A percentile compares a stretch with the other conserved stretches of the same genome.
These are phyloP conservation scores for Blastobotrys ciferrii DNA, from an alignment of 1,139 yeast species.

Conservation along the genomic window DNA sequence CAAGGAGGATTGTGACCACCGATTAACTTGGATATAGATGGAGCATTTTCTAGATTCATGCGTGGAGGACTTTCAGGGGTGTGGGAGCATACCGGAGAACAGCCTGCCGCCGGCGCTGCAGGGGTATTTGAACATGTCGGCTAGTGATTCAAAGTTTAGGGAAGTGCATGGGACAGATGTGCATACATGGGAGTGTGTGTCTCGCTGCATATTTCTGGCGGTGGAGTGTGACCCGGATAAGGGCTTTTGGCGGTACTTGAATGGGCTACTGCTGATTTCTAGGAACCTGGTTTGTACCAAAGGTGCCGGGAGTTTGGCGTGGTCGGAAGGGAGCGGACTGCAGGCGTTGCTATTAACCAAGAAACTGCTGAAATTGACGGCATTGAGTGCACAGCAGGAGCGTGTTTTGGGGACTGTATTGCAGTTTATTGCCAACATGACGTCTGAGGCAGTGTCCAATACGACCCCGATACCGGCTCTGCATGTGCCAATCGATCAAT, in stretches of 20 bases:
- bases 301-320: conserved; percentile 21
- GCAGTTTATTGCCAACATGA: conserved; percentile 26
- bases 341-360: conserved; percentile 1
- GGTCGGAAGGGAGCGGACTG: conserved; percentile 17
- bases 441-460: conserved; percentile 7
- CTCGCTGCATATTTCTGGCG: conserved; percentile 1
- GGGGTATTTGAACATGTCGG: neutral
- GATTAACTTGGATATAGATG: too few species aligned
- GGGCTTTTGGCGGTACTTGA: conserved; percentile 19
- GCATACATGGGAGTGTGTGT: conserved; percentile 11
- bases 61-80: neutral
- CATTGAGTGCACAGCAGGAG: conserved; percentile 13
- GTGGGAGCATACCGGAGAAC: conserved; percentile 1
- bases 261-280: conserved; percentile 26
- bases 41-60: conserved; percentile 1
- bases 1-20: too few species aligned
- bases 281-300: conserved; percentile 26
- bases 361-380: conserved; percentile 1
- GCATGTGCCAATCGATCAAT: neutral
- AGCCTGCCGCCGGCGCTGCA: conserved; percentile 6
- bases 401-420: conserved; percentile 19
- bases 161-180: conserved; percentile 5
- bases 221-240: neutral
- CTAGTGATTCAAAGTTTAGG: conserved; percentile 10
- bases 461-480: conserved; percentile 1